Percentiles rank a stretch among this genome's conserved stretches.
phyloP scores from a whole-genome alignment of 2,329 filamentous ascomycete species.

The Phyllosticta citriasiana region DNA sequence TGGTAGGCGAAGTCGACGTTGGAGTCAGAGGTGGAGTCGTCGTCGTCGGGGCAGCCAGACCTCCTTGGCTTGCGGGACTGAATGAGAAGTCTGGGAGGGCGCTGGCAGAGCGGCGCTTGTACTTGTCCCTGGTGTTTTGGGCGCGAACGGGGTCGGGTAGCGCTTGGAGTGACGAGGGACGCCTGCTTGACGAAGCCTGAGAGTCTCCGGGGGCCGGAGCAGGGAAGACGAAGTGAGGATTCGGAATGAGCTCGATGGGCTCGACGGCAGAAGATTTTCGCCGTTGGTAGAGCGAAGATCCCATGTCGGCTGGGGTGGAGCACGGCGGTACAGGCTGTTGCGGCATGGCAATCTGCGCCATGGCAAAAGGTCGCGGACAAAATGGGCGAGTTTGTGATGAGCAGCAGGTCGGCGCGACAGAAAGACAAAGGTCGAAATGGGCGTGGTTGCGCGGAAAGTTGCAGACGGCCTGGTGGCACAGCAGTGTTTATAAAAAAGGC shows the following conservation, averaged over 20 bases:
- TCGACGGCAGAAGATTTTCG: conserved; percentile 17
- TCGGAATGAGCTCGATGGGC: conserved; percentile 35
- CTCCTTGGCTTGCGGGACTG: conserved; percentile 30
- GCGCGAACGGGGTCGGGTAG: conserved; percentile 23
- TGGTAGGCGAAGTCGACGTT: conserved; percentile 23
- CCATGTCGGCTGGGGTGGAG: conserved; percentile 14
- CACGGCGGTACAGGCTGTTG: conserved; percentile 25
- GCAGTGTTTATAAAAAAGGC: background rate
- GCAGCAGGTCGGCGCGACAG: background rate
- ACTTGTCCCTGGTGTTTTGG: conserved; percentile 22
- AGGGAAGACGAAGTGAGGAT: conserved; percentile 41
- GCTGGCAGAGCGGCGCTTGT: conserved; percentile 32
- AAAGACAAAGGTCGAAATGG: conserved; percentile 1
- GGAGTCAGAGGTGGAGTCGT: conserved; percentile 31
- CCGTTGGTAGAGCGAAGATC: conserved; percentile 10
- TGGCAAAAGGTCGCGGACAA: conserved; percentile 15
- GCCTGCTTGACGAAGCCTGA: conserved; percentile 21
- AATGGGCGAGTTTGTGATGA: background rate
- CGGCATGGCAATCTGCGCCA: conserved; percentile 30
- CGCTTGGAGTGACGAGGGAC: conserved; percentile 28
- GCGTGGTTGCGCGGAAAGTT: background rate
- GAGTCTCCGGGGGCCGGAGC: conserved; percentile 25
- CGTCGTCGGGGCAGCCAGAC: conserved; percentile 13
- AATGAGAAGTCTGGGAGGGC: conserved; percentile 40
- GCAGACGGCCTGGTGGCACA: background rate